Base-by-base conservation (phyloP, 1,139 yeast genomes). In the Pichia sp. region DNA sequence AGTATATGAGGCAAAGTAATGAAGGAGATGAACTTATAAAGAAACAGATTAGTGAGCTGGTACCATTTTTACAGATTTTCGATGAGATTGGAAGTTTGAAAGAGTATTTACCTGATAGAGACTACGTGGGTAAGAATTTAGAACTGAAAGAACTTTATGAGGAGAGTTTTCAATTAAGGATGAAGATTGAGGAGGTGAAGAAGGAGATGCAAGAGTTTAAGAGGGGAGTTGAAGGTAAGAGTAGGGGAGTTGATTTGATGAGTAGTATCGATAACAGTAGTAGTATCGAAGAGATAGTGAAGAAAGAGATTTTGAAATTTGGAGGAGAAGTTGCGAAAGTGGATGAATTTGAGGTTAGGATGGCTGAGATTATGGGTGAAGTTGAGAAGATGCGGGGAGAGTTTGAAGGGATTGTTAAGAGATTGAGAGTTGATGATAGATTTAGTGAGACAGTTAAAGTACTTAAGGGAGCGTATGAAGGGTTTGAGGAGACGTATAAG, bases 1-100 rank as follows among this genome's bases (percentile, higher is more conserved):
- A 58, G 4, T 83, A 80, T 53, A 57, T 83, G 17, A 52, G 54
- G 2, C 77, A 78, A 47, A 94, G 95, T 1, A 63, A 65, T 26
- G 55, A 62, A 3, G 84, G 94, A 4, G 95, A 88, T 57, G 60
- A 60, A 3, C 56, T 67, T 4, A 71, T 83, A 0, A 53, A 62
- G 10, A 56, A 59, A 7, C 74, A 73, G 45, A 72, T 72, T 44
- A 49, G 55, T 2, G 68, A 68, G 10, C 63, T 79, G 34, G 67
- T 63, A 43, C 66, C 68, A 0, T 57, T 59, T 15, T 52, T 84
- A 28, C 62, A 63, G 17, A 55, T 78, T 1, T 56, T 46, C 28
- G 67, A 69, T 5, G 36, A 45, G 15, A 69, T 62, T 33, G 63
- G 63, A 2, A 55, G 66, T 3, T 60, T 84, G 19, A 62, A 61